Conservation (phyloP, 2,329 filamentous ascomycete genomes). For the Hysterium pulicare region DNA sequence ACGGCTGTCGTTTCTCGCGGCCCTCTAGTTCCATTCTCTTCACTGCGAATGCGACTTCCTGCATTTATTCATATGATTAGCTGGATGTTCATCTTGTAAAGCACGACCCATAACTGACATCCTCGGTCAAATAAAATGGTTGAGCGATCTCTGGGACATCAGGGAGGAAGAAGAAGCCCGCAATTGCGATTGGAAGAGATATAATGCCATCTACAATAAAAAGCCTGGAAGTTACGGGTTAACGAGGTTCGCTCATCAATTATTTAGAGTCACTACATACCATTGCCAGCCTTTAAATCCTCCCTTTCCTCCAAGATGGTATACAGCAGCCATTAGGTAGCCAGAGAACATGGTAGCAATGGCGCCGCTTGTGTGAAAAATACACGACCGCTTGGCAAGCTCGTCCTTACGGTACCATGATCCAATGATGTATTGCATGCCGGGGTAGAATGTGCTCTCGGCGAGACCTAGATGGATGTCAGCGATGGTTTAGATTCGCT, state of each 20-base stretch:
- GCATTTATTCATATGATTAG: slow-evolving; percentile 9
- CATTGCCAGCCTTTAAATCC: slow-evolving; percentile 55
- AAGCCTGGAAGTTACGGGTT: slow-evolving; percentile 27
- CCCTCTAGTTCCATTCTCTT: slow-evolving; percentile 52
- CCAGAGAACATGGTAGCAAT: slow-evolving; percentile 49
- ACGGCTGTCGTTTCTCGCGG: slow-evolving; percentile 43
- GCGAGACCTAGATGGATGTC: slow-evolving; percentile 35
- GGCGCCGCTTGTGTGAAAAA: slow-evolving; percentile 50
- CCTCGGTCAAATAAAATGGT: slow-evolving; percentile 47
- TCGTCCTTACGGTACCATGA: slow-evolving; percentile 52
- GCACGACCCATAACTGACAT: slow-evolving; percentile 18
- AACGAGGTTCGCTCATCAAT: neutral
- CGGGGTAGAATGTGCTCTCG: slow-evolving; percentile 52
- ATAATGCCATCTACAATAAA: slow-evolving; percentile 56
- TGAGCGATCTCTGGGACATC: slow-evolving; percentile 51
- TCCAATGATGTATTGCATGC: slow-evolving; percentile 52
- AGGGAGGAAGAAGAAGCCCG: slow-evolving; percentile 49
- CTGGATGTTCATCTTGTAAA: neutral
- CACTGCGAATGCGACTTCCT: slow-evolving; percentile 46
- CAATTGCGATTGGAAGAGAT: slow-evolving; percentile 50
- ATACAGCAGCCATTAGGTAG: slow-evolving; percentile 55
- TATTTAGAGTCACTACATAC: slow-evolving; percentile 8
- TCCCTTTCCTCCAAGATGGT: slow-evolving; percentile 46
- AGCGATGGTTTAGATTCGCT: neutral
- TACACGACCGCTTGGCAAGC: slow-evolving; percentile 51